Evolutionary conservation across 2,329 filamentous ascomycete species (phyloP), one percentile per base, ranked within the genome.

Genomic region (Huntiella decipiens): DNA sequence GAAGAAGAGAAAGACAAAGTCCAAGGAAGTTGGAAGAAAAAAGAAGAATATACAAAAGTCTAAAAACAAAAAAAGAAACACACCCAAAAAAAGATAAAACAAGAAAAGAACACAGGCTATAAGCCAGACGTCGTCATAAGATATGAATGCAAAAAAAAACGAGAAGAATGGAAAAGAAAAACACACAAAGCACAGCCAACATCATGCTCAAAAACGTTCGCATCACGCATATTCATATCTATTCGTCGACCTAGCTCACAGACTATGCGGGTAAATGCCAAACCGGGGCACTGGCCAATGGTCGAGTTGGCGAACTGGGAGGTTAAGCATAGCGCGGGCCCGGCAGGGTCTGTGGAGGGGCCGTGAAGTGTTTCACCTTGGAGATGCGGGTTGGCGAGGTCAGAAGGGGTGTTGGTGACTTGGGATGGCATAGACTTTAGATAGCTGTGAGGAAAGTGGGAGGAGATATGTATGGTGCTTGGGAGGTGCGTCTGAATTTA

Each of bases 11-110:
- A 17, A 38, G 11, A 11, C 11, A 11, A 37, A 13, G 19, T 38
- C 4, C 11, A n/a, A n/a, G 22, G 16, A 39, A 39, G 11, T 33
- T 16, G 46, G 39, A 17, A 43, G 37, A 35, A 31, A 44, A 44
- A 47, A 47, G 15, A 41, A 34, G 12, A 43, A 36, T 28, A 22
- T 15, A 28, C 43, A 32, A 13, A 38, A 46, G 28, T 36, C 13
- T 33, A 32, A 40, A 32, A 15, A 42, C 8, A 37, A 13, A 28
- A 22, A 34, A 16, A 15, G 28, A 35, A 17, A 10, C n/a, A 36
- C 17, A 6, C 17, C n/a, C 7, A 13, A 35, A 4, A 38, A 35
- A 17, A 33, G 38, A 38, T 19, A 42, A 32, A 43, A 22, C 12
- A 38, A 43, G 17, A 38, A 39, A 49, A 15, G 46, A 31, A 31